These are phyloP conservation scores for Paxillus ammoniavirescens DNA, from an alignment of 768 basidiomycete genomes.

Conservation along the genomic window DNA sequence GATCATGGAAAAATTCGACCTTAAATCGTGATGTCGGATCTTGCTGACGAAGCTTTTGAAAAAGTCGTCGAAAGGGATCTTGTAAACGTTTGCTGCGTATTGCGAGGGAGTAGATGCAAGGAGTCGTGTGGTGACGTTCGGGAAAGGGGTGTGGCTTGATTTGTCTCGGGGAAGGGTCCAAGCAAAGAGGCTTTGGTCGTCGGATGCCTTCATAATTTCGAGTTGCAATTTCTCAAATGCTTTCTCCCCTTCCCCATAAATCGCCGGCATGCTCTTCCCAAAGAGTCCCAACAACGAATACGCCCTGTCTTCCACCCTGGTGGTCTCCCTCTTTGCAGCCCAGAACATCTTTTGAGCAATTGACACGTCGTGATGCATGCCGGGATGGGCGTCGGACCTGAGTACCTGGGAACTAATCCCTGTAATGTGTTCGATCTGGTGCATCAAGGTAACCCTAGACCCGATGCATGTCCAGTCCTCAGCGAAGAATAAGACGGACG, in stretches of 20 bases:
- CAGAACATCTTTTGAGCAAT: constrained; percentile 29
- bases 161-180: constrained; percentile 8
- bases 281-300: constrained; percentile 32
- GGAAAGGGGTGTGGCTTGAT: background rate
- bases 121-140: constrained; percentile 15
- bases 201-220: constrained; percentile 16
- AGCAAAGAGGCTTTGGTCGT: constrained; percentile 28
- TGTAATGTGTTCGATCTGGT: constrained; percentile 12
- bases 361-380: background rate
- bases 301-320: constrained; percentile 25
- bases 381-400: background rate
- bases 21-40: constrained; percentile 12
- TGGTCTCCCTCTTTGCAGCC: constrained; percentile 25
- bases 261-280: constrained; percentile 13
- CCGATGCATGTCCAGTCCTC: constrained; percentile 24
- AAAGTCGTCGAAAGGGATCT: constrained; percentile 21
- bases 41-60: constrained; percentile 16
- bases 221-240: constrained; percentile 27
- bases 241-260: constrained; percentile 24
- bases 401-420: constrained; percentile 19
- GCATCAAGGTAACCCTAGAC: constrained; percentile 11
- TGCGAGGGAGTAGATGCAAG: constrained; percentile 24
- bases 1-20: constrained; percentile 14
- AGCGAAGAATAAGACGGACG: constrained; percentile 23
- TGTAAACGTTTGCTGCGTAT: constrained; percentile 14